These are phyloP conservation scores for Fagus crenata DNA, from an alignment of 306 rosid species.

Conservation along the genomic window DNA sequence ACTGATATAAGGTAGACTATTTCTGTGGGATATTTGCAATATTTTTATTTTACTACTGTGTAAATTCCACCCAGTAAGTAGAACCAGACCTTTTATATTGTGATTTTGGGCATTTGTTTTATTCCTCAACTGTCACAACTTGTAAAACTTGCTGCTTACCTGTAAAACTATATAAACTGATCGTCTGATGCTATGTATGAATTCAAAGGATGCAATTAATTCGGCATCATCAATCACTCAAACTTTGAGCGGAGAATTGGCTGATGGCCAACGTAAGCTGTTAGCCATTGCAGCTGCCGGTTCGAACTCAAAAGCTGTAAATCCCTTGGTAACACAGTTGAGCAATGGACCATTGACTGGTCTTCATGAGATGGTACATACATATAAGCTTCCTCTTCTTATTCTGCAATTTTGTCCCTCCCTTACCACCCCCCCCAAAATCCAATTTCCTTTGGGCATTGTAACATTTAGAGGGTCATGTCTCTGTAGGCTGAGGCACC, in stretches of 20 bases:
- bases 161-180: background rate
- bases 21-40: background rate
- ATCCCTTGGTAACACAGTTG: constrained; percentile 49
- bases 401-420: constrained; percentile 7
- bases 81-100: background rate
- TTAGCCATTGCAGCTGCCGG: constrained; percentile 49
- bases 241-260: constrained; percentile 63
- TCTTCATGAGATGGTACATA: constrained; percentile 58
- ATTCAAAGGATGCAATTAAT: constrained; percentile 60
- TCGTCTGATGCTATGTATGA: background rate
- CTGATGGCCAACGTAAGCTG: constrained; percentile 61
- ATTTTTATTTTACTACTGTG: background rate
- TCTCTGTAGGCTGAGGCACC: constrained; percentile 46
- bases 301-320: constrained; percentile 44
- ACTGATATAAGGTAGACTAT: background rate
- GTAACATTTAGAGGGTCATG: constrained; percentile 22
- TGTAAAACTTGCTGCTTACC: background rate
- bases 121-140: background rate
- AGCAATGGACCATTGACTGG: constrained; percentile 44
- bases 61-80: background rate
- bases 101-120: background rate
- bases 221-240: constrained; percentile 66
- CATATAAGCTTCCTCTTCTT: constrained; percentile 18
- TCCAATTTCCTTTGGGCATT: background rate
- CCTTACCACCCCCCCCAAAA: too few relatives aligned